phyloP scores from a whole-genome alignment of 2,329 filamentous ascomycete genomes.

The Fusarium concolor region DNA sequence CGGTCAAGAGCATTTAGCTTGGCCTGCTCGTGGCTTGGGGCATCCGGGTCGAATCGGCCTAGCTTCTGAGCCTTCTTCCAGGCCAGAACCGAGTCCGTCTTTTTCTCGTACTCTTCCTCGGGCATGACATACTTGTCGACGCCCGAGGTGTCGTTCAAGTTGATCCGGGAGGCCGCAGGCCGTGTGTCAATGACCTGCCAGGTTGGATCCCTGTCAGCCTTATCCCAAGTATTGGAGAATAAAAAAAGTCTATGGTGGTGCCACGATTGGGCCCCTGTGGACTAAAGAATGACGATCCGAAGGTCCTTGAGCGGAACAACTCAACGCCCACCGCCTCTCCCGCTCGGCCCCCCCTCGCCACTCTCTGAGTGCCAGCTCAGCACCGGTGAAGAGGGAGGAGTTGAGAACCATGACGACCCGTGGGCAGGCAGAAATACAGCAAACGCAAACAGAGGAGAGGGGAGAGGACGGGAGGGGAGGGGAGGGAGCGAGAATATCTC shows the following conservation, averaged over 20 bases:
- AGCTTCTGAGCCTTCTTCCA: conserved; percentile 97
- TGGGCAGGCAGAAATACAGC: background rate
- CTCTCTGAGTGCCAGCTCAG: conserved; percentile 28
- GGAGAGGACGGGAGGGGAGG: conserved; percentile 1
- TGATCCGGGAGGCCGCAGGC: conserved; percentile 77
- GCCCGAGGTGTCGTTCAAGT: conserved; percentile 82
- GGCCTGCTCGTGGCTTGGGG: conserved; percentile 77
- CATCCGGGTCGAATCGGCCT: conserved; percentile 93
- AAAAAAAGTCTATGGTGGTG: conserved; percentile 22
- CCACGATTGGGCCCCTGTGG: conserved; percentile 23
- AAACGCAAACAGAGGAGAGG: background rate
- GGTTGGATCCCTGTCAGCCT: conserved; percentile 47
- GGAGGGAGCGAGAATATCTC: conserved; percentile 21
- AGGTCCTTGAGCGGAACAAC: conserved; percentile 10
- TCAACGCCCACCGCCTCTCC: conserved; percentile 38
- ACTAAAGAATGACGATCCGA: conserved; percentile 27
- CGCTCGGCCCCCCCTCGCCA: conserved; percentile 32
- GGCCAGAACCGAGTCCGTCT: conserved; percentile 87
- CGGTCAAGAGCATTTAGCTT: conserved; percentile 75
- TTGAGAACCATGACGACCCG: conserved; percentile 24
- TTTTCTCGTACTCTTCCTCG: conserved; percentile 84
- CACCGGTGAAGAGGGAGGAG: conserved; percentile 7
- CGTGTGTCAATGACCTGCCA: conserved; percentile 81
- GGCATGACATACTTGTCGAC: conserved; percentile 94
- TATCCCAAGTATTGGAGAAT: conserved; percentile 39